Evolutionary conservation across 2,329 filamentous ascomycete species (phyloP), one percentile per base, ranked within the genome.

Genomic region (Elsinoe fawcettii): DNA sequence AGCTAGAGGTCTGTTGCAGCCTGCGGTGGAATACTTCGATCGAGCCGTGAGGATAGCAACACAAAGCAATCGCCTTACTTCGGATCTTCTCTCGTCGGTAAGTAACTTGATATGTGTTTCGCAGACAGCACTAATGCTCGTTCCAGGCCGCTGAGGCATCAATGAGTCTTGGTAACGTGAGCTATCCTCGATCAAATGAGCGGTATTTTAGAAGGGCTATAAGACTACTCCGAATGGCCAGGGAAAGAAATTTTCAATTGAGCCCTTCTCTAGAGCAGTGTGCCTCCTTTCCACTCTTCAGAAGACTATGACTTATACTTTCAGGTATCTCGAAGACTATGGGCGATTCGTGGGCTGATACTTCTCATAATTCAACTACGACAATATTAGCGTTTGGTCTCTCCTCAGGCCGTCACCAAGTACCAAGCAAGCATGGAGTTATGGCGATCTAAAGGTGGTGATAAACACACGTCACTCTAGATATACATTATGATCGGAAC

Each of bases 101-200:
- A 63, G 72, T 68, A 32, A 36, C 27, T n/a, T n/a, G n/a, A n/a
- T n/a, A n/a, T n/a, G n/a, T n/a, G n/a, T n/a, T n/a, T n/a, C n/a
- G n/a, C n/a, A n/a, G n/a, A n/a, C n/a, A n/a, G n/a, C 6, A 23
- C 22, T 16, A 12, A 12, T 44, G 55, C 65, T 23, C n/a, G n/a
- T n/a, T 64, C 60, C 60, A 78, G 75, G 72, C 77, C 32, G 77
- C 77, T 18, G 77, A 80, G 67, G 74, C 77, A 32, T 73, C 73
- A 59, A 80, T 80, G 74, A 78, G 74, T 55, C 63, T 80, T 14
- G 77, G 77, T 12, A 80, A 79, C 57, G 75, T 77, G 1, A 76
- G 75, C 3, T 73, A 72, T 20, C 65, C 71, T 6, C 70, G 73
- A 32, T 63, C 66, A 37, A 77, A 77, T 58, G 69, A 75, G 60